Conservation (phyloP, 306 rosid genomes). For the Dryas drummondii region DNA sequence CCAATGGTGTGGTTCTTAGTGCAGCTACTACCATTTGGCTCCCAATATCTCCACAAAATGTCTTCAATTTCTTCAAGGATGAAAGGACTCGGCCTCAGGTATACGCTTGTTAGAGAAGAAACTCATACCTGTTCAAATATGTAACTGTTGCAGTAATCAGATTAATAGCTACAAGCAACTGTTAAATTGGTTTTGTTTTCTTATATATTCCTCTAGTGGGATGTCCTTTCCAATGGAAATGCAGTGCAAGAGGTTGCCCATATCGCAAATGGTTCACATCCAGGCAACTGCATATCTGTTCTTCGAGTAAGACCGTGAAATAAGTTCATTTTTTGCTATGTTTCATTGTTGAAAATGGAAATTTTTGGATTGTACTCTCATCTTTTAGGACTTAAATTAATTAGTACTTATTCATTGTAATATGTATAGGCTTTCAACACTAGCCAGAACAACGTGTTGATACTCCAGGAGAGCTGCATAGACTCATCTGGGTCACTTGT, state of each 20-base stretch:
- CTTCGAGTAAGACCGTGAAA: constrained; percentile 56
- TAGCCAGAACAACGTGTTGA: constrained; percentile 86
- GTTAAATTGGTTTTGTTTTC: not conserved
- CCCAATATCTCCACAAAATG: constrained; percentile 75
- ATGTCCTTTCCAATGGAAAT: constrained; percentile 85
- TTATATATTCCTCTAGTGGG: constrained; percentile 56
- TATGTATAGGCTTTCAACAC: constrained; percentile 63
- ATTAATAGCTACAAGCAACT: not conserved
- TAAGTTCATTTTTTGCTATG: not conserved
- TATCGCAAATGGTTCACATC: constrained; percentile 88
- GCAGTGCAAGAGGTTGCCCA: constrained; percentile 92
- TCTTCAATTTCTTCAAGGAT: constrained; percentile 88
- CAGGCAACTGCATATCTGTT: constrained; percentile 89
- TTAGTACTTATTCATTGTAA: not conserved
- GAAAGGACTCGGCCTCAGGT: constrained; percentile 93
- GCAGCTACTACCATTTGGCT: constrained; percentile 97
- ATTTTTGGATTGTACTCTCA: not conserved
- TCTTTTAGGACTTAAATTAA: not conserved
- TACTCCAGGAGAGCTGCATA: constrained; percentile 94
- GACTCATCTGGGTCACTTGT: constrained; percentile 86
- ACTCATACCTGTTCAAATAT: too few species aligned
- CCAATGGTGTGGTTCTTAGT: constrained; percentile 80
- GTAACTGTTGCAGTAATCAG: not conserved
- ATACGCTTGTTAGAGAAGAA: not conserved
- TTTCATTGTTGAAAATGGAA: not conserved